Conservation (phyloP, 2,329 filamentous ascomycete genomes). For the Penicillium sp. region DNA sequence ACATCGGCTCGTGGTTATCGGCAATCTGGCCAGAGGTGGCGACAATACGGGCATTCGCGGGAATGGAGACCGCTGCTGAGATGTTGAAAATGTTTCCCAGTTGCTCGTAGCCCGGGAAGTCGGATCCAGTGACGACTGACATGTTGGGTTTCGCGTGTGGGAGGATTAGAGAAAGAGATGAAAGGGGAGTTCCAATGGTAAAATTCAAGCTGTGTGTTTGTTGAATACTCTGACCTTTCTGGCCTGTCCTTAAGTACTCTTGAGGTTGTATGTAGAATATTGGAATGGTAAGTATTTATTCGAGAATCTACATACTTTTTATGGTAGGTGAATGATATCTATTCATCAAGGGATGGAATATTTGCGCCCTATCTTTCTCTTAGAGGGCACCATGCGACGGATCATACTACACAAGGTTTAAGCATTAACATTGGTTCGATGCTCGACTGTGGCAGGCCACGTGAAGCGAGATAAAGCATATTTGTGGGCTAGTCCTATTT, state of each 20-base stretch:
- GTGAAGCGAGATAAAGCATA: background rate
- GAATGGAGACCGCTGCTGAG: background rate
- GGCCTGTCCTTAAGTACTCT: background rate
- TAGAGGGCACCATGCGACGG: background rate
- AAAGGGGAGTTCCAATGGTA: background rate
- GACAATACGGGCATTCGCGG: constrained; percentile 16
- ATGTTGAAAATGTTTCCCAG: background rate
- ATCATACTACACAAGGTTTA: background rate
- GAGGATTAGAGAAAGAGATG: background rate
- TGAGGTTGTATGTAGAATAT: background rate
- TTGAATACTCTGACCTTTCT: background rate
- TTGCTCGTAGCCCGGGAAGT: background rate
- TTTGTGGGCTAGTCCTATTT: background rate
- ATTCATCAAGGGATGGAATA: background rate
- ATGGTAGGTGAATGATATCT: background rate
- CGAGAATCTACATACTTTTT: background rate
- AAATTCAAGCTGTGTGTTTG: background rate
- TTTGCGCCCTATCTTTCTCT: background rate
- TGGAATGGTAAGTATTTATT: background rate
- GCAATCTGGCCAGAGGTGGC: constrained; percentile 18
- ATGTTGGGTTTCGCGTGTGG: background rate
- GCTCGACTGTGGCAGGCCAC: background rate
- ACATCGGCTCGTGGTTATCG: constrained; percentile 17
- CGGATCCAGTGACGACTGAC: background rate
- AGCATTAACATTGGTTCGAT: background rate